phyloP scores from a whole-genome alignment of 2,329 filamentous ascomycete species.

The Plenodomus tracheiphilus region DNA sequence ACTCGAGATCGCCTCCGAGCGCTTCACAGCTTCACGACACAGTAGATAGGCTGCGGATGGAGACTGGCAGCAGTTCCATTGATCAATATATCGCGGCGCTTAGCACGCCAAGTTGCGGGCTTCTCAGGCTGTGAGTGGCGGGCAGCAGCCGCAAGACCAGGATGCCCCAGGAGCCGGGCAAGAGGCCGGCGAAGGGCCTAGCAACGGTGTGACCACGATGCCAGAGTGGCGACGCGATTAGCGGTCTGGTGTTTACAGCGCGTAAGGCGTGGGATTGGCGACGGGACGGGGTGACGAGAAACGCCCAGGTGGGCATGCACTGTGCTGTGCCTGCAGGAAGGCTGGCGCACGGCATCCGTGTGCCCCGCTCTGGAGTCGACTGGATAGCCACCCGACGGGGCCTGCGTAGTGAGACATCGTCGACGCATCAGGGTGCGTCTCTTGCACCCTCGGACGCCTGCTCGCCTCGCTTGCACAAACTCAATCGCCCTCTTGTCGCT shows the following conservation, averaged over 20 bases:
- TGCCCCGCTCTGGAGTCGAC: not conserved
- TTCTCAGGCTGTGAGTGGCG: slow-evolving; percentile 20
- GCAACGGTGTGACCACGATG: slow-evolving; percentile 28
- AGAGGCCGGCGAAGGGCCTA: slow-evolving; percentile 11
- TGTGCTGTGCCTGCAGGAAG: not conserved
- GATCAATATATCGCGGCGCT: slow-evolving; percentile 27
- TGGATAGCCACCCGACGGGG: not conserved
- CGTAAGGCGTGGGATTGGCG: slow-evolving; percentile 8
- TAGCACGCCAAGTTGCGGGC: slow-evolving; percentile 24
- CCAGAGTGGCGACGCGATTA: not conserved
- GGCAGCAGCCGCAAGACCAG: slow-evolving; percentile 15
- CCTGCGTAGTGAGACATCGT: not conserved
- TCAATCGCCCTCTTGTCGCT: not conserved
- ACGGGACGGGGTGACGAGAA: slow-evolving; percentile 5
- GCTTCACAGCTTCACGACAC: not conserved
- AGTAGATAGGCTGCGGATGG: not conserved
- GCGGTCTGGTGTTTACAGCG: not conserved
- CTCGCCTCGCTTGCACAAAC: not conserved
- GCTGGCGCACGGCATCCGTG: not conserved
- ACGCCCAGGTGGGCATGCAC: not conserved
- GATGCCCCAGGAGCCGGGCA: slow-evolving; percentile 29
- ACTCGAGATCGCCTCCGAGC: not conserved
- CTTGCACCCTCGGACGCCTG: not conserved
- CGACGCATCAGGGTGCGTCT: not conserved
- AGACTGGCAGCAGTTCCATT: not conserved